Conservation (phyloP, 495 filamentous ascomycete genomes). For the Penicillium arizonense region DNA sequence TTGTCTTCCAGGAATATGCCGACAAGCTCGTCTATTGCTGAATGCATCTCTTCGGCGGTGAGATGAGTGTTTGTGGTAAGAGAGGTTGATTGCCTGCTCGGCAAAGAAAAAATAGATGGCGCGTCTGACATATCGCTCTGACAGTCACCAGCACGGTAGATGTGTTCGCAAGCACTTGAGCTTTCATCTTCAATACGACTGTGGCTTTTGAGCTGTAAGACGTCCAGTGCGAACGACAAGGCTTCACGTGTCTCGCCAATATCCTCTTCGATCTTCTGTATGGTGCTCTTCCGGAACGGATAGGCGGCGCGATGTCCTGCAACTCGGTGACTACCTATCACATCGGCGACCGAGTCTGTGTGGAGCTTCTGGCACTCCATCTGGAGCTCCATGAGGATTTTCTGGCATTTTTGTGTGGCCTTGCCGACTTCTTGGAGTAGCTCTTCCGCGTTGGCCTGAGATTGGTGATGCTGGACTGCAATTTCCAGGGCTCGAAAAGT, state of each 20-base stretch:
- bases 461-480: constrained; percentile 16
- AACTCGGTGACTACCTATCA: constrained; percentile 10
- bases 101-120: too few relatives aligned
- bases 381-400: constrained; percentile 29
- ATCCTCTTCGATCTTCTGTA: constrained; percentile 32
- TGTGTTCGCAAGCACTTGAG: too few relatives aligned
- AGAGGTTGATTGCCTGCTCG: too few relatives aligned
- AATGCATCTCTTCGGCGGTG: too few relatives aligned
- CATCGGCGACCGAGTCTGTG: neutral
- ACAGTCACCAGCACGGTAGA: too few relatives aligned
- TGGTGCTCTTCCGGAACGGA: constrained; percentile 30
- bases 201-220: constrained; percentile 24
- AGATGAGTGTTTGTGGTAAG: too few relatives aligned
- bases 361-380: constrained; percentile 22
- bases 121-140: too few relatives aligned
- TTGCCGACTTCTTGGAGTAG: constrained; percentile 22
- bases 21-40: too few relatives aligned
- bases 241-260: constrained; percentile 25
- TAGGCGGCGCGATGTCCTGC: constrained; percentile 22
- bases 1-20: too few relatives aligned
- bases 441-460: constrained; percentile 16
- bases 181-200: constrained; percentile 14
- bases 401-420: constrained; percentile 17
- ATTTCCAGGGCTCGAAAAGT: constrained; percentile 17
- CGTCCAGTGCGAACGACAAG: constrained; percentile 25